Percentiles rank a stretch among this genome's conserved stretches.
Evolutionary conservation across 495 filamentous ascomycete species (phyloP).

Genomic region (Aspergillus campestris): DNA sequence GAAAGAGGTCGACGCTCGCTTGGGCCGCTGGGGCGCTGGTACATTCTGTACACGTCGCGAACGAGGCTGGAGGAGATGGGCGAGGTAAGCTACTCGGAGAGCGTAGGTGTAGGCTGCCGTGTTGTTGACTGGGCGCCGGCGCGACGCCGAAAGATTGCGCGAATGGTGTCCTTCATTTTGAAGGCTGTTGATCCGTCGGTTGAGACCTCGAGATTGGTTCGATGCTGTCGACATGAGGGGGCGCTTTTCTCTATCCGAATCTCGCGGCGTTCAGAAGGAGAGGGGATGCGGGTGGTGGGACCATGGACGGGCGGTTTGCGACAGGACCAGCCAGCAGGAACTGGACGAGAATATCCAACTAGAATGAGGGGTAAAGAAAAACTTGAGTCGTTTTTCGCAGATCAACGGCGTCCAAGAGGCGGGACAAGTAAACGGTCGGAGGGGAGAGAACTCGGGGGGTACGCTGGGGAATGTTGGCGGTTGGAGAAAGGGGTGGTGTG

Average conservation of each 20-base stretch:
- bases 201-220: slow-evolving; percentile 43
- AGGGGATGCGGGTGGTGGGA: slow-evolving; percentile 27
- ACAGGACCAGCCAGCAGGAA: slow-evolving; percentile 22
- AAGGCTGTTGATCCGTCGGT: slow-evolving; percentile 48
- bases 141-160: slow-evolving; percentile 43
- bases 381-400: not conserved
- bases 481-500: slow-evolving; percentile 11
- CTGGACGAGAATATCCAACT: slow-evolving; percentile 12
- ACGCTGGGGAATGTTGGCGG: slow-evolving; percentile 2
- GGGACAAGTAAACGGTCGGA: not conserved
- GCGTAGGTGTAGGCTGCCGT: slow-evolving; percentile 84
- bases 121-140: slow-evolving; percentile 42
- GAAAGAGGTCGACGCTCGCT: slow-evolving; percentile 61
- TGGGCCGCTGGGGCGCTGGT: slow-evolving; percentile 50
- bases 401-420: not conserved
- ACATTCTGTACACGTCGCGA: slow-evolving; percentile 80
- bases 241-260: slow-evolving; percentile 14
- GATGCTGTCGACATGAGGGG: slow-evolving; percentile 48
- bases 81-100: slow-evolving; percentile 82
- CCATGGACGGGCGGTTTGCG: slow-evolving; percentile 24
- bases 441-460: not conserved
- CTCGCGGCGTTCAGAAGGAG: slow-evolving; percentile 15
- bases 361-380: slow-evolving; percentile 10
- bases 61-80: slow-evolving; percentile 88
- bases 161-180: slow-evolving; percentile 45